Conservation (phyloP, 192 early-diverging fungal species). For the Backusella mclennaniae region DNA sequence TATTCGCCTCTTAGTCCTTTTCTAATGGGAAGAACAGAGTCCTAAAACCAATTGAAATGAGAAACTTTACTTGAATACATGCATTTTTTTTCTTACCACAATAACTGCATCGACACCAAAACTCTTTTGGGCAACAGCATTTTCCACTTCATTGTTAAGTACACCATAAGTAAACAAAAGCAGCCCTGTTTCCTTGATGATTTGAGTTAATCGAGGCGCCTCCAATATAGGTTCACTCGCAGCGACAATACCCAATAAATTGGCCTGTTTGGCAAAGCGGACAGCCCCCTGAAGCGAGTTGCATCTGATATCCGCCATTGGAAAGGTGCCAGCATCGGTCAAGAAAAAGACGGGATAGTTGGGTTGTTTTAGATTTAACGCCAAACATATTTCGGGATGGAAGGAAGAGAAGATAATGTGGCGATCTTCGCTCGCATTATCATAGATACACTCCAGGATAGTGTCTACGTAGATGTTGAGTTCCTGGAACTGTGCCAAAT, state of each 20-base stretch:
- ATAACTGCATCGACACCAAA: slow-evolving; percentile 88
- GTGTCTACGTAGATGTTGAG: slow-evolving; percentile 84
- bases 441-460: slow-evolving; percentile 79
- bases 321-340: slow-evolving; percentile 75
- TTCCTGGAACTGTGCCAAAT: slow-evolving; percentile 68
- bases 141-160: slow-evolving; percentile 69
- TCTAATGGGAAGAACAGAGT: slow-evolving; percentile 3
- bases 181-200: slow-evolving; percentile 68
- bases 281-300: slow-evolving; percentile 80
- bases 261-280: slow-evolving; percentile 67
- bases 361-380: slow-evolving; percentile 84
- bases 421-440: slow-evolving; percentile 52
- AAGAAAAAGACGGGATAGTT: slow-evolving; percentile 88
- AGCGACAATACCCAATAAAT: slow-evolving; percentile 79
- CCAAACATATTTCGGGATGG: slow-evolving; percentile 82
- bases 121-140: slow-evolving; percentile 65
- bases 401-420: slow-evolving; percentile 91
- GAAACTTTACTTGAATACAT: background rate
- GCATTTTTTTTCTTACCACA: slow-evolving; percentile 44
- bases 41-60: background rate
- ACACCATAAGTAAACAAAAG: slow-evolving; percentile 80
- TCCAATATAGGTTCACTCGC: slow-evolving; percentile 70
- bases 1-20: background rate
- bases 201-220: slow-evolving; percentile 67
- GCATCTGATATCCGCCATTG: slow-evolving; percentile 75